phyloP scores from a whole-genome alignment of 176 grass and related monocot genomes.

The Musa itinerans region DNA sequence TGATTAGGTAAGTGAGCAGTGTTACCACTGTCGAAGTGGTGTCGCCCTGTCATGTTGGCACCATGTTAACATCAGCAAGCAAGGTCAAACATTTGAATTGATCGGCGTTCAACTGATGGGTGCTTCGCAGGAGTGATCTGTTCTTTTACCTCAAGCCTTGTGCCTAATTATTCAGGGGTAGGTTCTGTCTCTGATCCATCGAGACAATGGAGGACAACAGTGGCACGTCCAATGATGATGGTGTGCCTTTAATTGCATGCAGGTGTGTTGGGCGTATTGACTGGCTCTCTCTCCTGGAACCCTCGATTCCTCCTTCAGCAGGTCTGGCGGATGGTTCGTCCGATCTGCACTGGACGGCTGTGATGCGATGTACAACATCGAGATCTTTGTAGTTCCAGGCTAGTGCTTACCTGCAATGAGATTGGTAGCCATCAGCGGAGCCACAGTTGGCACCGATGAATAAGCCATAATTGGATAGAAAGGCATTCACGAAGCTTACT shows the following conservation, averaged over 20 bases:
- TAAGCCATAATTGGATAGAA: too few species aligned
- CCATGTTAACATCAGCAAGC: not conserved
- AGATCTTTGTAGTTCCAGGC: too few species aligned
- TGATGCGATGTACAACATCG: too few species aligned
- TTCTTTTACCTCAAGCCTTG: not conserved
- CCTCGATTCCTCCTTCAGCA: not conserved
- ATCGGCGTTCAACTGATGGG: not conserved
- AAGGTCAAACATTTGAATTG: not conserved
- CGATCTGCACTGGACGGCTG: too few species aligned
- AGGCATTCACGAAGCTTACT: too few species aligned
- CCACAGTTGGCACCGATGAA: too few species aligned
- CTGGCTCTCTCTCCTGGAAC: not conserved
- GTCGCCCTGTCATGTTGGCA: not conserved
- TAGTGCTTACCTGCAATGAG: too few species aligned
- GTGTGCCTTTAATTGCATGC: not conserved
- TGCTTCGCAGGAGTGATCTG: not conserved
- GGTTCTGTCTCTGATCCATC: too few species aligned
- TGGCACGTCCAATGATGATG: not conserved
- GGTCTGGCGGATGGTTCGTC: too few species aligned
- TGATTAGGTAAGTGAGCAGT: not conserved
- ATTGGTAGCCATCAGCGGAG: too few species aligned
- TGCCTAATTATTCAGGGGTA: not conserved
- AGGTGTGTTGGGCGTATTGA: not conserved
- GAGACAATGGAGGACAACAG: too few species aligned
- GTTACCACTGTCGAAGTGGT: not conserved